Evolutionary conservation across 2,329 filamentous ascomycete species (phyloP), one percentile per base, ranked within the genome.

Genomic region (Fusarium acutatum): DNA sequence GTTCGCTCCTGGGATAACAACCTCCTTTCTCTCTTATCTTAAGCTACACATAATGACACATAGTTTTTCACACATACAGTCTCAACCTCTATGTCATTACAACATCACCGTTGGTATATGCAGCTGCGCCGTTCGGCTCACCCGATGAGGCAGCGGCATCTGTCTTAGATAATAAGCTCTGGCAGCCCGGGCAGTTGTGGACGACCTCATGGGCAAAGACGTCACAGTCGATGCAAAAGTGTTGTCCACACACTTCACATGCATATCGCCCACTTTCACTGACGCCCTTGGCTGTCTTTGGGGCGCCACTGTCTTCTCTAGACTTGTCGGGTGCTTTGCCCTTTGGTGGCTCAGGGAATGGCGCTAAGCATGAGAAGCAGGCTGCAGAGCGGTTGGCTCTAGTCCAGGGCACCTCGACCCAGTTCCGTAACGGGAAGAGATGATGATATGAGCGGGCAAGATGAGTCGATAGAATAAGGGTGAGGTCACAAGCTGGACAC

Each of bases 201-300:
- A 97, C 89, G 18, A 97, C 90, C 83, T 98, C 95, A 81, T 99
- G 96, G 30, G 94, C 93, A 83, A 96, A 98, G 30, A 98, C 91
- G 81, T 99, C 96, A 81, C 96, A 99, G 81, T 99, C 96, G 74
- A 99, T 97, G 85, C 96, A 99, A 81, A 98, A 99, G 83, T 98
- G 96, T 67, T 93, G 91, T 7, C 88, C 84, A 82, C 96, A 99
- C n/a, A 92, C 91, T 75, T 92, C 89, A 81, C 96, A 99, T 67
- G 93, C 94, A 80, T 99, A 99, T 58, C 96, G 86, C 53, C 93
- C 91, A 79, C 93, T 96, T 84, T 97, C 94, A 80, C 93, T 96
- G 47, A 95, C 92, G 3, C 92, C 91, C 78, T 90, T 92, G 24
- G 81, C 74, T 18, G 73, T 70, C 57, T 77, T 72, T 41, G 76